Percentiles rank a stretch among this genome's conserved stretches.
Conservation (phyloP, 805 yeast genomes). For the Cyberlindnera maritima region DNA sequence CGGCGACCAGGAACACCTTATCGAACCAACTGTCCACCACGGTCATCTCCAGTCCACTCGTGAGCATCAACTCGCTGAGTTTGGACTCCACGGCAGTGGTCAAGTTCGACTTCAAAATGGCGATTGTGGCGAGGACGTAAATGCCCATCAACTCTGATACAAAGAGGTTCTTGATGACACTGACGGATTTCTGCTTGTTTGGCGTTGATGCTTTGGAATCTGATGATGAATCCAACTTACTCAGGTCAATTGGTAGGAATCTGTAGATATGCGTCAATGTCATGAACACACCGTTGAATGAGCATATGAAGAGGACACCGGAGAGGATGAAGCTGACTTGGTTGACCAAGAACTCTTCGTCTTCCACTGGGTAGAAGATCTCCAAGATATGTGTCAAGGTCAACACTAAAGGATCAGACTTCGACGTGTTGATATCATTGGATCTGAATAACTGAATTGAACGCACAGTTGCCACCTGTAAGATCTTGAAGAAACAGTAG, state of each 20-base stretch:
- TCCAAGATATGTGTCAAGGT: constrained; percentile 34
- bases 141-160: constrained; percentile 38
- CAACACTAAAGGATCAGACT: constrained; percentile 37
- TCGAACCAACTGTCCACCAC: constrained; percentile 41
- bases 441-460: constrained; percentile 25
- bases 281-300: constrained; percentile 60
- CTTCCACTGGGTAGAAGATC: constrained; percentile 32
- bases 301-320: constrained; percentile 56
- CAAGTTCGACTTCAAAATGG: constrained; percentile 38
- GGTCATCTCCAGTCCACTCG: constrained; percentile 15
- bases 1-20: constrained; percentile 33
- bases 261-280: constrained; percentile 55
- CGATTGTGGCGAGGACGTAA: constrained; percentile 37
- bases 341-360: constrained; percentile 34
- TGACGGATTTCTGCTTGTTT: constrained; percentile 27
- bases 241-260: constrained; percentile 35
- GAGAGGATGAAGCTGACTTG: constrained; percentile 49
- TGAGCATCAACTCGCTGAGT: constrained; percentile 31
- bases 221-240: constrained; percentile 18
- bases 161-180: constrained; percentile 37
- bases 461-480: constrained; percentile 30
- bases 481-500: constrained; percentile 36
- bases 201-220: not conserved
- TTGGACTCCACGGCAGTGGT: constrained; percentile 33
- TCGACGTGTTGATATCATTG: constrained; percentile 10